Conservation (phyloP, 148 eudicot genomes). For the Mesembryanthemum crystallinum region DNA sequence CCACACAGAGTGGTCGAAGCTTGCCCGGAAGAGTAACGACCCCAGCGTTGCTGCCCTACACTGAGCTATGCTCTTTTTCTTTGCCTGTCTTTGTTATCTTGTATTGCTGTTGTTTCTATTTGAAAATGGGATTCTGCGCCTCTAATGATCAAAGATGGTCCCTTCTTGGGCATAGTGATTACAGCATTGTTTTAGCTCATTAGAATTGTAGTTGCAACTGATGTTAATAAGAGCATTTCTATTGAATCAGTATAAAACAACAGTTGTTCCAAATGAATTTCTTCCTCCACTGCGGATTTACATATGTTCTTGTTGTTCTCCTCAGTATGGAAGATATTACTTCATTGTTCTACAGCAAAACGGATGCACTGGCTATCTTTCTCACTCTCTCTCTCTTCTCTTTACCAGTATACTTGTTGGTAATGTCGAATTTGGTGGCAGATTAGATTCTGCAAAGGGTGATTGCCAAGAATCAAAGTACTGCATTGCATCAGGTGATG, state of each 20-base stretch:
- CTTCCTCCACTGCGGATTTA: not conserved
- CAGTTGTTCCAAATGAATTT: conserved; percentile 10
- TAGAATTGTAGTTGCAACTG: conserved; percentile 17
- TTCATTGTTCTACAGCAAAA: not conserved
- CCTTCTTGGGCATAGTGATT: conserved; percentile 36
- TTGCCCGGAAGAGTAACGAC: conserved; percentile 50
- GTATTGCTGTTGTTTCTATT: conserved; percentile 31
- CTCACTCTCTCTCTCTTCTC: not conserved
- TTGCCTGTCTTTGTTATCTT: conserved; percentile 15
- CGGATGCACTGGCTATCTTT: not conserved
- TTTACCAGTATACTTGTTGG: too few species aligned
- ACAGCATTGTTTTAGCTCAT: conserved; percentile 28
- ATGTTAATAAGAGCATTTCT: conserved; percentile 26
- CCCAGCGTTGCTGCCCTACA: conserved; percentile 28
- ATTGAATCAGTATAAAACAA: conserved; percentile 20
- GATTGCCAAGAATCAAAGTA: too few species aligned
- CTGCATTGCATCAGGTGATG: too few species aligned
- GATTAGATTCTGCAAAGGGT: too few species aligned
- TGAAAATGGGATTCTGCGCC: conserved; percentile 32
- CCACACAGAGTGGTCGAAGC: conserved; percentile 92
- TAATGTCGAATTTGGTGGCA: too few species aligned
- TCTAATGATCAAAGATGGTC: conserved; percentile 24
- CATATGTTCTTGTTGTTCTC: not conserved
- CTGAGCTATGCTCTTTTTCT: conserved; percentile 25
- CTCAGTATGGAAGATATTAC: not conserved